Evolutionary conservation across 371 early-diverging fungal species (phyloP), one percentile per base, ranked within the genome.

Genomic region (Catenaria anguillulae): DNA sequence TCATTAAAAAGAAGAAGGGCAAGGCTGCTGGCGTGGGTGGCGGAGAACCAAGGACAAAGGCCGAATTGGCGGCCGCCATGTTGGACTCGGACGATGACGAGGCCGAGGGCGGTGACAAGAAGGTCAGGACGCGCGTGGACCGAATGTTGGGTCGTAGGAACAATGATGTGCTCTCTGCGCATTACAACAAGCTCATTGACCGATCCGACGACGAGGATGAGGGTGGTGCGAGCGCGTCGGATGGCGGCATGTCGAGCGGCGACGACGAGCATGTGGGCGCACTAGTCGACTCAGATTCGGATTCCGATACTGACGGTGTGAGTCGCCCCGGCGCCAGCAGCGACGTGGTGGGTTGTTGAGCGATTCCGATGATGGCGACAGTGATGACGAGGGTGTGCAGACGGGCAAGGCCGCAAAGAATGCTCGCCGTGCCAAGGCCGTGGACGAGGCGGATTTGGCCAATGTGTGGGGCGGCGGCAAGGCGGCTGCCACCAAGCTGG

Each of bases 81-180:
- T 17, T 40, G 10, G 40, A 40, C 40, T 62, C 64, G 10, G 71
- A 74, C 29, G 72, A 69, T 33, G 74, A 55, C 31, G 64, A 62
- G 24, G 65, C 59, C 24, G 66, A 65, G 36, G 65, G 62, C 23
- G 21, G 17, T 46, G 33, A 33, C 8, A 42, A 60, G n/a, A 66
- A 70, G 65, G 70, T 76, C 55, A 81, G 75, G 66, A 92, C 92
- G 23, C 89, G 85, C 60, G 80, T 90, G 13, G 95, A 93, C 62
- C 84, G 86, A 66, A 84, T 93, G 89, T 90, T 97, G 71, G 78
- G 77, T 33, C 83, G 90, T 67, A 90, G 90, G 78, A 97, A 97
- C 75, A 84, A 83, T 64, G 84, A 84, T 50, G 85, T 97, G 50
- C 70, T 94, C 56, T 87, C 94, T 4, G 89, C 88, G 46, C 96